Evolutionary conservation across 768 basidiomycete species (phyloP).

Genomic region (Thelephora ganbajun): DNA sequence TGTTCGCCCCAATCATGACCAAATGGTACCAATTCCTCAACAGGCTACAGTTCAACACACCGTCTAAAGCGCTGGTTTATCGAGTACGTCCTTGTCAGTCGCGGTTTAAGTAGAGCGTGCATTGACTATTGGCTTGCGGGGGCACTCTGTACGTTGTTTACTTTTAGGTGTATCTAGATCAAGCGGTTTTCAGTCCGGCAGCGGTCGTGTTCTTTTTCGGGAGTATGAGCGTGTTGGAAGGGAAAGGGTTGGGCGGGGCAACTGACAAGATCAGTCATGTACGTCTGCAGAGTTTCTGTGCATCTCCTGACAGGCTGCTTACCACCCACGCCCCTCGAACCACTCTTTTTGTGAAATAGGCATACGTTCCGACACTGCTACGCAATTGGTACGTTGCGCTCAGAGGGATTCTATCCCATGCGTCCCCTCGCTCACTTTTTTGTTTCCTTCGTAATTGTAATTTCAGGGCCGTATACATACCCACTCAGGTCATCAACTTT

Average conservation of each 20-base stretch:
- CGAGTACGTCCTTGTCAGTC: conserved; percentile 43
- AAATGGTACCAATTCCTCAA: conserved; percentile 72
- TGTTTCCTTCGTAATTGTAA: no score
- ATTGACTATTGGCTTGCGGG: not conserved
- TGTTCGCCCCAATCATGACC: conserved; percentile 75
- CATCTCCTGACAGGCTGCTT: no score
- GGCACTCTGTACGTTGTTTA: not conserved
- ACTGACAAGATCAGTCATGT: conserved; percentile 26
- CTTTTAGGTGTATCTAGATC: conserved; percentile 66
- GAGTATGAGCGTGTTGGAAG: conserved; percentile 71
- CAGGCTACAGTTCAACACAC: conserved; percentile 50
- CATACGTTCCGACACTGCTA: conserved; percentile 58
- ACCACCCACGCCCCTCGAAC: no score
- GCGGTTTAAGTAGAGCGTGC: not conserved
- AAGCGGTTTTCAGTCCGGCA: conserved; percentile 61
- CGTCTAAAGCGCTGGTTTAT: conserved; percentile 43
- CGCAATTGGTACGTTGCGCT: conserved; percentile 49
- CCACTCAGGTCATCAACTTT: conserved; percentile 72
- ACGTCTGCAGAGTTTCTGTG: not conserved
- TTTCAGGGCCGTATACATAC: conserved; percentile 55
- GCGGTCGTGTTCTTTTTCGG: conserved; percentile 49
- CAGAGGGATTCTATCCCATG: no score
- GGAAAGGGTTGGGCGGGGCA: conserved; percentile 41
- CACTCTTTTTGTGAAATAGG: conserved; percentile 20
- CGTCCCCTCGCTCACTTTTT: no score